A percentile compares a stretch with the other conserved stretches of the same genome.
Evolutionary conservation across 371 early-diverging fungal species (phyloP).

Genomic region (Sporodiniella umbellata): DNA sequence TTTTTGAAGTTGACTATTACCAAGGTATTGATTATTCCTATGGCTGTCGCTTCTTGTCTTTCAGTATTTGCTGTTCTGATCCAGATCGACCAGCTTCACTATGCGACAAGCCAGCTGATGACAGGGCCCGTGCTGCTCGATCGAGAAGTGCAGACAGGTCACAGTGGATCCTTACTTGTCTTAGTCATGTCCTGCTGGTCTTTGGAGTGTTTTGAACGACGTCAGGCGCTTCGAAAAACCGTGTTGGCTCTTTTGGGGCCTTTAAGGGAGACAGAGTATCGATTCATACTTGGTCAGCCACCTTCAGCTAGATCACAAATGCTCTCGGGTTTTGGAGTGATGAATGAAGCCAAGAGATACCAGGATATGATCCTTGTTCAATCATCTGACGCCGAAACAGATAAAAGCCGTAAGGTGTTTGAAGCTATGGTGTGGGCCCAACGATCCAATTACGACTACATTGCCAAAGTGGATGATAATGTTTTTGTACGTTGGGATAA

Average conservation of each 20-base stretch:
- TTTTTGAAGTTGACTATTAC: slow-evolving; percentile 41
- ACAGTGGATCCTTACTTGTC: slow-evolving; percentile 29
- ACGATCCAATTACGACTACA: slow-evolving; percentile 38
- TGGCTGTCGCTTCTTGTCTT: slow-evolving; percentile 52
- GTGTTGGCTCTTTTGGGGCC: slow-evolving; percentile 32
- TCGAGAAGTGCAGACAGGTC: slow-evolving; percentile 9
- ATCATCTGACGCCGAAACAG: slow-evolving; percentile 44
- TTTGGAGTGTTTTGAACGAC: slow-evolving; percentile 29
- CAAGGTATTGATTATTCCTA: slow-evolving; percentile 48
- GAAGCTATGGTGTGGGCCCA: slow-evolving; percentile 52
- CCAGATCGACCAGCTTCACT: slow-evolving; percentile 49
- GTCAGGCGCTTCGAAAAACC: slow-evolving; percentile 48
- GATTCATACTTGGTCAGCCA: slow-evolving; percentile 55
- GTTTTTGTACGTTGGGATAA: slow-evolving; percentile 60
- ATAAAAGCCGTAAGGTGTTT: slow-evolving; percentile 55
- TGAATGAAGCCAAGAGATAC: slow-evolving; percentile 42
- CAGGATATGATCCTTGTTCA: slow-evolving; percentile 54
- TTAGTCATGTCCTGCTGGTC: slow-evolving; percentile 60
- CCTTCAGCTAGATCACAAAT: slow-evolving; percentile 43
- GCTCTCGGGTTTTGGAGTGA: slow-evolving; percentile 29
- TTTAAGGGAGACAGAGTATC: slow-evolving; percentile 27
- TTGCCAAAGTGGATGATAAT: slow-evolving; percentile 59
- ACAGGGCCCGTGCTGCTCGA: slow-evolving; percentile 17
- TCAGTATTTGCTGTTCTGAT: slow-evolving; percentile 54
- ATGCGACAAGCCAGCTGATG: slow-evolving; percentile 45